Base-by-base conservation (phyloP, 306 rosid genomes). In the Castanopsis chinensis region DNA sequence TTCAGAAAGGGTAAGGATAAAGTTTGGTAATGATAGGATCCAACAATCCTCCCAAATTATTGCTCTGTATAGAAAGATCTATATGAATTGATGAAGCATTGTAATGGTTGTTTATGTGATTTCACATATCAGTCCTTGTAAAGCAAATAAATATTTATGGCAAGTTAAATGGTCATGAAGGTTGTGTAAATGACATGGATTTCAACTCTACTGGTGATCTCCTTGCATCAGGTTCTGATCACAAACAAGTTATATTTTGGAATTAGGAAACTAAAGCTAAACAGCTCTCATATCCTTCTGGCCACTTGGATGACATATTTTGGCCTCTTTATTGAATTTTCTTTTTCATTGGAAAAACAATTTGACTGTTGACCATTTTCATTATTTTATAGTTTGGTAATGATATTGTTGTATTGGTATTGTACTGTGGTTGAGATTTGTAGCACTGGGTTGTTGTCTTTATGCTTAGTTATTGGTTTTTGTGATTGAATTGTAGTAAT, bases 171-270 rank as follows among this genome's bases (percentile, higher is more conserved):
- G 91, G 91, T 72, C 91, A 85, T 61, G 84, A 79, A 74, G 91
- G 83, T 5, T 83, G 92, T 74, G 92, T 87, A 51, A 85, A 85
- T 69, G 88, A 85, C 6, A 81, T 87, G 53, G 89, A 89, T 75
- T 89, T 89, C 73, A 89, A 89, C 83, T 89, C 88, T 60, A 72
- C 79, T 51, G 93, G 93, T 8, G 91, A 89, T 74, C 63, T 85
- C 71, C 79, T 87, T 77, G 89, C 87, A 58, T 89, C 93, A 0
- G 91, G 91, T 81, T 87, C 91, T 45, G 89, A 83, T 85, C 89
- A 89, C 64, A 64, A 15, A 33, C 85, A 85, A 79, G 85, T 89
- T 71, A 81, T 85, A 59, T 63, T 85, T 45, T 89, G 91, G 91
- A 70, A 83, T 68, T 89, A 91, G 93, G 79, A 79, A 21, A 85